Percentiles rank a stretch among this genome's conserved stretches.
Evolutionary conservation across 2,329 filamentous ascomycete species (phyloP).

Genomic region (Aspergillus phoenicis): DNA sequence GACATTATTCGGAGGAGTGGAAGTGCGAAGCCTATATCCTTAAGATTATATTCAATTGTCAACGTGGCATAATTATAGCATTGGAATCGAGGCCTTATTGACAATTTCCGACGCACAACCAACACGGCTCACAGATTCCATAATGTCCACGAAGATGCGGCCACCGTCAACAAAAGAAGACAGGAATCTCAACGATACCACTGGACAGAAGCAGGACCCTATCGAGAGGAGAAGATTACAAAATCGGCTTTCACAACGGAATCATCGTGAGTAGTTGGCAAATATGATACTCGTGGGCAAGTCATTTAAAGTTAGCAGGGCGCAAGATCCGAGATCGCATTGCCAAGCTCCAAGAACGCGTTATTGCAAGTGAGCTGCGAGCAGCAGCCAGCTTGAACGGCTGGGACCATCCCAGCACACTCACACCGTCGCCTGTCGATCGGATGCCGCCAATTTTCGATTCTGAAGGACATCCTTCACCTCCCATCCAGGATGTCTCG

Average conservation of each 20-base stretch:
- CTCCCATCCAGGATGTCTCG: constrained; percentile 4
- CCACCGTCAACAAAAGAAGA: neutral
- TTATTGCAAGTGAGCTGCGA: constrained; percentile 37
- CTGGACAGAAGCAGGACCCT: constrained; percentile 30
- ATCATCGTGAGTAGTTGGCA: constrained; percentile 30
- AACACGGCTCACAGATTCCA: no score
- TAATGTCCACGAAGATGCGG: constrained; percentile 3
- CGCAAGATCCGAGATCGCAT: constrained; percentile 39
- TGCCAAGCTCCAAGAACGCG: constrained; percentile 38
- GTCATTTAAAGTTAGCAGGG: constrained; percentile 21
- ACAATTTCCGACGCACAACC: neutral
- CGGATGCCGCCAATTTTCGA: constrained; percentile 12
- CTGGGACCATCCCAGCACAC: constrained; percentile 28
- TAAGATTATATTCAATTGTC: neutral
- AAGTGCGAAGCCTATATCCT: no score
- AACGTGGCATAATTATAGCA: neutral
- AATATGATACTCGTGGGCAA: neutral
- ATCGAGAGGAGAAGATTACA: constrained; percentile 35
- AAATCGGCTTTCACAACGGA: constrained; percentile 37
- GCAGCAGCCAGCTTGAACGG: constrained; percentile 32
- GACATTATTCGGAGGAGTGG: no score
- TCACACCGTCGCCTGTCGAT: constrained; percentile 12
- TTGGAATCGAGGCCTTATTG: neutral
- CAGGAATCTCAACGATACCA: neutral
- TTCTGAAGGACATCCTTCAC: neutral